Evolutionary conservation across 371 early-diverging fungal species (phyloP), one percentile per base, ranked within the genome.

Genomic region (Sporodiniella umbellata): DNA sequence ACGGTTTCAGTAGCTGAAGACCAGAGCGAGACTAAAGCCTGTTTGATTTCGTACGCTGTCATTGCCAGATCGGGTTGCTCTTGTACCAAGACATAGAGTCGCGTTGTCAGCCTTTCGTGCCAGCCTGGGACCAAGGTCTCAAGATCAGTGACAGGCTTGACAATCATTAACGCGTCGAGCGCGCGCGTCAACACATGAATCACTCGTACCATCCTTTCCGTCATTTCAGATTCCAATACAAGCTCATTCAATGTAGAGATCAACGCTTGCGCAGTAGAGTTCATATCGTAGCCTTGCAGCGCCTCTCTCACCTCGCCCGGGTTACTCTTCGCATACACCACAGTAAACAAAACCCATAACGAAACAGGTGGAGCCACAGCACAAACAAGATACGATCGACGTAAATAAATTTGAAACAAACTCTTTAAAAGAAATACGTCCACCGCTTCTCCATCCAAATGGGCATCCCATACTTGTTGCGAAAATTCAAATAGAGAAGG

Each of bases 301-400:
- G 42, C 47, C 2, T 56, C 51, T n/a, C n/a, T n/a, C n/a, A n/a
- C n/a, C n/a, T n/a, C n/a, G n/a, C n/a, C n/a, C n/a, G n/a, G n/a
- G 46, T 80, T 79, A 0, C 75, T 64, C n/a, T n/a, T n/a, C n/a
- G n/a, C n/a, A n/a, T n/a, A n/a, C n/a, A 33, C 58, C 58, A 24
- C 63, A 55, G 51, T 75, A 80, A 7, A 72, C 67, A 8, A 66
- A 57, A 10, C 70, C 69, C 19, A 77, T 24, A n/a, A 25, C n/a
- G 4, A 51, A 19, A 2, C 38, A 22, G 8, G 65, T 25, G n/a
- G 4, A 49, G 21, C 3, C 63, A 42, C n/a, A 33, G 63, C 11
- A 69, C 28, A 12, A 57, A 15, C 21, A 69, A 63, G 2, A 69
- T 47, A 21, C n/a, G n/a, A n/a, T n/a, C n/a, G n/a, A n/a, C n/a